A percentile compares a stretch with the other conserved stretches of the same genome.
Evolutionary conservation across 371 early-diverging fungal species (phyloP).

Genomic region (Chytridium lagenaria): DNA sequence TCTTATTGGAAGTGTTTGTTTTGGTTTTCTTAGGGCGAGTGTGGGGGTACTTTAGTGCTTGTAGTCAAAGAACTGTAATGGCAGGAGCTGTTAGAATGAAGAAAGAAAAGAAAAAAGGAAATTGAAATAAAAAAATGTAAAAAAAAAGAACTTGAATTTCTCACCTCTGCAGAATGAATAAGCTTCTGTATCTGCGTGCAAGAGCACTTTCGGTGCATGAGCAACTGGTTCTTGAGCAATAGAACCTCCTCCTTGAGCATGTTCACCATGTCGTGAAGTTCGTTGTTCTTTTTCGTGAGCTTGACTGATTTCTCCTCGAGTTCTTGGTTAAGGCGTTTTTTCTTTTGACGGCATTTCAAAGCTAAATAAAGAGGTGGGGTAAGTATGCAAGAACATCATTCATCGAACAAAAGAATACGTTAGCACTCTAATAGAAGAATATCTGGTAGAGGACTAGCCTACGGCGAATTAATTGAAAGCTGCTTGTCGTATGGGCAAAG

Average conservation of each 20-base stretch:
- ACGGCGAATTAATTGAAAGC: no score
- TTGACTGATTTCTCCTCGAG: conserved; percentile 67
- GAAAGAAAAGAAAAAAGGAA: not conserved
- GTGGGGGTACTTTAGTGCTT: no score
- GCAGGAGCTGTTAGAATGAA: no score
- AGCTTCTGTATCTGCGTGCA: conserved; percentile 11
- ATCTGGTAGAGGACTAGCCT: no score
- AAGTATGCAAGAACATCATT: not conserved
- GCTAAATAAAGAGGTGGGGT: conserved; percentile 44
- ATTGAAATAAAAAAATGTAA: not conserved
- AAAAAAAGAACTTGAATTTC: not conserved
- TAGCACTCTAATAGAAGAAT: no score
- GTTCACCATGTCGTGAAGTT: conserved; percentile 63
- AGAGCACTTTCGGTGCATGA: conserved; percentile 46
- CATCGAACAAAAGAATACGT: not conserved
- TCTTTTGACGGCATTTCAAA: conserved; percentile 80
- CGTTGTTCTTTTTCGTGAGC: conserved; percentile 63
- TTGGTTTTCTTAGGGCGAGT: no score
- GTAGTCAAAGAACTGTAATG: no score
- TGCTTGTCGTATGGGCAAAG: not conserved
- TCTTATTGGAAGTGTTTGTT: no score
- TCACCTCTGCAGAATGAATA: not conserved
- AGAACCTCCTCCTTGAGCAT: conserved; percentile 75
- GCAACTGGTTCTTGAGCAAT: conserved; percentile 68
- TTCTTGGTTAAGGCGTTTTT: conserved; percentile 72